Evolutionary conservation across 139 green algal species (phyloP), one percentile per base, ranked within the genome.

Genomic region (Chlamydomonas sp.): DNA sequence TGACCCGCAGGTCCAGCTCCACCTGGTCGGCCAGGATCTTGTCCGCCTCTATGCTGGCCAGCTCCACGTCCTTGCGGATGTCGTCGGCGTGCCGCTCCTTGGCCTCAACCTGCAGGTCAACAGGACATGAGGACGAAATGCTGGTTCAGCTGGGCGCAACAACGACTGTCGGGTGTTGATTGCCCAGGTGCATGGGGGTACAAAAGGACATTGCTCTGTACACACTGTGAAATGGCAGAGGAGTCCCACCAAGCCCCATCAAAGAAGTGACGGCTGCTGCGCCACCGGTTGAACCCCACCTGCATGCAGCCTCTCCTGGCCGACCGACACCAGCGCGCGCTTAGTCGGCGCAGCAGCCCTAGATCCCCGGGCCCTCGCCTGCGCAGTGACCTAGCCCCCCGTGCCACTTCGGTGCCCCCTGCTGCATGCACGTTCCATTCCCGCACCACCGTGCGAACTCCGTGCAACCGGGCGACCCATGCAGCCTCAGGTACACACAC

Each of bases 61-160:
- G 80, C 90, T 97, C 94, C 69, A 97, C 85, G 85, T 97, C 92
- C 63, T 94, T 93, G 20, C 88, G 84, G 66, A 97, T 90, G 79
- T 96, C 92, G 77, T 96, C 94, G 12, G 84, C 90, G 69, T 91
- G 90, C 1, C 95, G 90, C 17, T 96, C 94, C 91, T 97, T 96
- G 66, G 91, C 81, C 80, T 96, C 93, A 59, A 90, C 80, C 80
- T 90, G 90, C 10, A 49, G 31, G 31, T 49, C 31, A 49, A 49
- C 31, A 49, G 31, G 31, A 49, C 31, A 49, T 49, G 14, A 16
- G 15, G 67, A 16, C 67, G 15, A 73, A 16, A 16, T 16, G 67
- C 15, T 73, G 67, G 67, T 73, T 73, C 14, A 73, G 15, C 15
- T 49, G 31, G 31, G 31, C 31, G 31, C 31, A 49, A 49, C 31